Conservation (phyloP, 768 basidiomycete genomes). For the Pisolithus sp. region DNA sequence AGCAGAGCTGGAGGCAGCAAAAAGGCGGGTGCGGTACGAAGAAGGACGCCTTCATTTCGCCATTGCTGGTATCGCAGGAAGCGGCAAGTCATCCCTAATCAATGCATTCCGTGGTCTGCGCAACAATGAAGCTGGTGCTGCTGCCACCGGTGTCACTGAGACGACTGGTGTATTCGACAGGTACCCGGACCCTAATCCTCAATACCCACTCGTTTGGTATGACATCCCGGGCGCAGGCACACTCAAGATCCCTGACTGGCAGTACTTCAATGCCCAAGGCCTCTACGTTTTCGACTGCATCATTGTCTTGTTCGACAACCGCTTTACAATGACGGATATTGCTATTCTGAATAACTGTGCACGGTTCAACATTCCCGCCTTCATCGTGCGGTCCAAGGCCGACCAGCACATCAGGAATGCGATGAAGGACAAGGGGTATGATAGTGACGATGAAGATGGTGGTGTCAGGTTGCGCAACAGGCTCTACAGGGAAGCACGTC, state of each 20-base stretch:
- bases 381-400: constrained; percentile 24
- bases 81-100: constrained; percentile 14
- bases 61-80: constrained; percentile 1
- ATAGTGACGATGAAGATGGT: too few relatives aligned
- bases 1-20: background rate
- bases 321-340: constrained; percentile 22
- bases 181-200: constrained; percentile 14
- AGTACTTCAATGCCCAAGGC: constrained; percentile 25
- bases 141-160: constrained; percentile 19
- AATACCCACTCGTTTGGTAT: constrained; percentile 18
- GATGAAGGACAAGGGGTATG: too few relatives aligned
- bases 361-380: constrained; percentile 20
- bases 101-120: constrained; percentile 20
- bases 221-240: constrained; percentile 27
- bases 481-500: too few relatives aligned
- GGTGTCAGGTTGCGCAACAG: too few relatives aligned
- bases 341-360: constrained; percentile 20
- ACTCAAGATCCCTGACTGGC: constrained; percentile 16
- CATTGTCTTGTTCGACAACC: constrained; percentile 15
- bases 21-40: background rate
- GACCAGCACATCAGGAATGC: constrained; percentile 12
- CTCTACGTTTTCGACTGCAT: constrained; percentile 16
- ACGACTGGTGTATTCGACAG: constrained; percentile 16
- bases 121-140: constrained; percentile 15
- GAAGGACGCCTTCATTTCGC: constrained; percentile 15